Evolutionary conservation across 1,284 basidiomycete species (phyloP).

Genomic region (Malassezia slooffiae): DNA sequence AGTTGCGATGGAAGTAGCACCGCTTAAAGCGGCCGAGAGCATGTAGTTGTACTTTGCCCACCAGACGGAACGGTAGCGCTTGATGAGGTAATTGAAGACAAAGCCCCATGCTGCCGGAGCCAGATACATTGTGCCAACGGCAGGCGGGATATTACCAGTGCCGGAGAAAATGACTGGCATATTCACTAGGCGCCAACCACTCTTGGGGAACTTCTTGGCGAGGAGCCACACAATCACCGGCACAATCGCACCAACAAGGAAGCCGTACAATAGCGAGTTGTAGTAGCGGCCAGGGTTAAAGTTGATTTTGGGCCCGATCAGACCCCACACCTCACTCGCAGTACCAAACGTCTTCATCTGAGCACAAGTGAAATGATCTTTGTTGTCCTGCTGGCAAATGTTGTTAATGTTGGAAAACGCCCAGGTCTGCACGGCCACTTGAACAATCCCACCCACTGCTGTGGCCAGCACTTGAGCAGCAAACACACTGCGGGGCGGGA

Average conservation of each 20-base stretch:
- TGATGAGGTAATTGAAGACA: too few relatives aligned
- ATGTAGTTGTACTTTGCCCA: conserved; percentile 9
- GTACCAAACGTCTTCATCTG: conserved; percentile 28
- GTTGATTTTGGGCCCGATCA: conserved; percentile 48
- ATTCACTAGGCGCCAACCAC: conserved; percentile 17
- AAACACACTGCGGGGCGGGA: conserved; percentile 52
- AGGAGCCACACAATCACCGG: conserved; percentile 29
- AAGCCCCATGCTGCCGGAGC: conserved; percentile 50
- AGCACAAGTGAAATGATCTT: conserved; percentile 39
- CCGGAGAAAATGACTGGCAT: conserved; percentile 35
- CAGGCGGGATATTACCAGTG: conserved; percentile 36
- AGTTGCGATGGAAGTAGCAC: background rate
- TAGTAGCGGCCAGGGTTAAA: conserved; percentile 25
- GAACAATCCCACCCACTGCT: conserved; percentile 56
- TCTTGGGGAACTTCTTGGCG: conserved; percentile 15
- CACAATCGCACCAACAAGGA: conserved; percentile 26
- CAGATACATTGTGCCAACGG: conserved; percentile 40
- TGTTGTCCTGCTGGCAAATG: conserved; percentile 52
- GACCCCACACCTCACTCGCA: conserved; percentile 42
- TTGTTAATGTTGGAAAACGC: conserved; percentile 62
- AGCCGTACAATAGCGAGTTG: conserved; percentile 28
- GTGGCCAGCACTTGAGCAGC: conserved; percentile 58
- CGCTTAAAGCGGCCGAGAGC: conserved; percentile 5
- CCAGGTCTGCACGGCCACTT: conserved; percentile 53
- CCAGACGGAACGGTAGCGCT: background rate